Base-by-base conservation (phyloP, 352 stramenopile genomes). In the Pythium plurisporium region DNA sequence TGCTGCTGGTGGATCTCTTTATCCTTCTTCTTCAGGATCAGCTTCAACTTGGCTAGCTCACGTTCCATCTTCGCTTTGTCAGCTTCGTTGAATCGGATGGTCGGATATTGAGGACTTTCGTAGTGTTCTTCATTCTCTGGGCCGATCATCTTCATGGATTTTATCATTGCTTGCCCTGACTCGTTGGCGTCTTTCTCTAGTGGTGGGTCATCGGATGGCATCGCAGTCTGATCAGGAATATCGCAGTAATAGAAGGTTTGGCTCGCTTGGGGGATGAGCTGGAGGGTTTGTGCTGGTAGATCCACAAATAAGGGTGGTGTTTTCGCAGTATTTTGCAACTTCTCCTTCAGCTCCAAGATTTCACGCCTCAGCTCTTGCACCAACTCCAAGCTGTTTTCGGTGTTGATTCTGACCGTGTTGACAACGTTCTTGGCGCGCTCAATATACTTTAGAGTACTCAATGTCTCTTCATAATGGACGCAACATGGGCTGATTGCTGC, bases 401-500 rank as follows among this genome's bases (percentile, higher is more conserved):
- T 48, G 31, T 83, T 82, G 22, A 80, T 45, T 45, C 67, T 73
- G 22, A 46, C 47, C 23, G 53, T 64, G 34, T 79, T 86, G 15
- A 79, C 59, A 9, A 83, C 67, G 27, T 59, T 79, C 52, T 82
- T 91, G 9, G 74, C 69, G 14, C 82, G 80, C 34, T 91, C 84
- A 22, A 92, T 74, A 57, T 86, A 91, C 55, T 84, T 86, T 27
- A 96, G 62, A 4, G 87, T 96, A 47, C 77, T 82, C n/a, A 96
- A 55, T 0, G 87, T 91, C 47, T 96, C 87, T 36, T 96, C 86
- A 38, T 91, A 96, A 57, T 96, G 83, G 4, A 72, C 65, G 29
- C 83, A 88, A 36, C 81, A 91, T 3, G 87, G 87, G 50, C 83
- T 94, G 55, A 95, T 86, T 2, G 76, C 72, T n/a, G 86, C 87